A percentile compares a stretch with the other conserved stretches of the same genome.
These are phyloP conservation scores for Clarireedia homoeocarpa DNA, from an alignment of 2,329 filamentous ascomycete genomes.

Conservation along the genomic window DNA sequence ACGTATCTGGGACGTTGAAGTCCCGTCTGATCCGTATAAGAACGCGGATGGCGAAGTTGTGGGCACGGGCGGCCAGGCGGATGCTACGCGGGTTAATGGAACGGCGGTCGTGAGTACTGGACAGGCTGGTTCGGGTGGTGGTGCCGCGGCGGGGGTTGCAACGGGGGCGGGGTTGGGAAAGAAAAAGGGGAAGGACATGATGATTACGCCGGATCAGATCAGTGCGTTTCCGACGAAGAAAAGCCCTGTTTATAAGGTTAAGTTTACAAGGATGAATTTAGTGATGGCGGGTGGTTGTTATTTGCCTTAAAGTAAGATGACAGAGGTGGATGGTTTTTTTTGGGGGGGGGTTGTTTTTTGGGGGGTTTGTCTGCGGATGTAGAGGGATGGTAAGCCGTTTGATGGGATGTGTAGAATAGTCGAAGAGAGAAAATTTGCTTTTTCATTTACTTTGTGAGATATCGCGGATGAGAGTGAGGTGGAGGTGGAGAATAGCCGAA, in stretches of 20 bases:
- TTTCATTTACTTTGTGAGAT: too few species aligned
- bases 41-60: conserved; percentile 37
- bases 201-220: conserved; percentile 88
- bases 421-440: too few species aligned
- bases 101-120: conserved; percentile 13
- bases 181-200: conserved; percentile 85
- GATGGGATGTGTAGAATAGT: too few species aligned
- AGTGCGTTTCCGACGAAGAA: conserved; percentile 94
- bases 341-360: too few species aligned
- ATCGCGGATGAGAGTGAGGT: too few species aligned
- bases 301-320: conserved; percentile 12
- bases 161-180: conserved; percentile 32
- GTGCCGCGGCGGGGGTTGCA: too few species aligned
- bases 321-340: too few species aligned
- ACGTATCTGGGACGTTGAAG: conserved; percentile 83
- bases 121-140: too few species aligned
- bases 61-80: conserved; percentile 37
- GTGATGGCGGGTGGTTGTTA: conserved; percentile 76
- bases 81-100: conserved; percentile 40
- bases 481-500: too few species aligned
- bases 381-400: too few species aligned
- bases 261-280: conserved; percentile 92
- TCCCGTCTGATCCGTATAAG: conserved; percentile 57
- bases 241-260: conserved; percentile 85
- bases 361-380: too few species aligned